Evolutionary conservation across 768 basidiomycete species (phyloP), one percentile per base, ranked within the genome.

Genomic region (Phylloporus arenicola): DNA sequence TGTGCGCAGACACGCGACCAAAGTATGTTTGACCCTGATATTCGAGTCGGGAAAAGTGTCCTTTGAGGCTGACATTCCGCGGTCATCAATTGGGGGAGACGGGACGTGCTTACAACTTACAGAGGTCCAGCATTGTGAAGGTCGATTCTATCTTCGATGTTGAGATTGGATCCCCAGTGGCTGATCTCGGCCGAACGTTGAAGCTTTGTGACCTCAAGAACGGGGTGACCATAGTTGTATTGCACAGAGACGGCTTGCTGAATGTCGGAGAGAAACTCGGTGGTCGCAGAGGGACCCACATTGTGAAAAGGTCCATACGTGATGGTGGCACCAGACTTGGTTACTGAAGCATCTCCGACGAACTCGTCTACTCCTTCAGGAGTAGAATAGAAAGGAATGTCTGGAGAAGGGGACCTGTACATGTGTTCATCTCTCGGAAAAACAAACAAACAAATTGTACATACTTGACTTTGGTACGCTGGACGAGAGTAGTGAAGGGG

Each of bases 161-260:
- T 96, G 33, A 99, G 65, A 67, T 96, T 96, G 37, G 83, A 82
- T 30, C 95, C 94, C 96, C 95, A 98, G 64, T 98, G 95, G 56
- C 92, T 95, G 56, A 99, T 83, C 70, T 99, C 95, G 2, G 85
- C 92, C 0, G 77, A 61, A 43, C 96, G 83, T 52, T 80, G 77
- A 29, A 96, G 78, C 38, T 75, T 82, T 29, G 73, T 76, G 45
- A 97, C 72, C 56, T 91, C 83, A 20, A 93, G 64, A 38, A 96
- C 80, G 0, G 95, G 91, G 52, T 83, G 75, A n/a, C 85, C 88
- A 51, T 86, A 85, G 57, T 76, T 72, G 70, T 92, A 98, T 64
- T 95, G 92, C 3, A 96, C 73, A 12, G 70, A 70, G 55, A 94
- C 64, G 25, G 73, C 73, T 57, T 84, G 78, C 61, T 94, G 90